phyloP scores from a whole-genome alignment of 2,329 filamentous ascomycete genomes.

The Ambrosiella beaveri region DNA sequence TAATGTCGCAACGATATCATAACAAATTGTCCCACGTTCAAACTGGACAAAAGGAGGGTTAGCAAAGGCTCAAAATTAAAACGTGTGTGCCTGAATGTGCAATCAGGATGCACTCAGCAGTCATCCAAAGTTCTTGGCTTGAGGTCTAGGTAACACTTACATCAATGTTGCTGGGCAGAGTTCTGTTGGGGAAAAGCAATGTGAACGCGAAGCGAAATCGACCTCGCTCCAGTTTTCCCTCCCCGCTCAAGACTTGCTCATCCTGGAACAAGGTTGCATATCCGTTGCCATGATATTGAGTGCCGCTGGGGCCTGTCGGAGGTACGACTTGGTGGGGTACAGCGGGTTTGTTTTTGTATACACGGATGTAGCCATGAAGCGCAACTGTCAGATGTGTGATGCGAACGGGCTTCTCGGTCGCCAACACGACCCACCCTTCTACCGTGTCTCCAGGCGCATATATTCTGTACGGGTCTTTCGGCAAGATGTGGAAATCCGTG shows the following conservation, averaged over 20 bases:
- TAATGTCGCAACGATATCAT: constrained; percentile 75
- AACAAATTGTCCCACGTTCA: constrained; percentile 82
- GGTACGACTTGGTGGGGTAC: constrained; percentile 27
- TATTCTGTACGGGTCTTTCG: constrained; percentile 60
- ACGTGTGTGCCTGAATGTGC: background rate
- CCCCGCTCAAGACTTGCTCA: constrained; percentile 62
- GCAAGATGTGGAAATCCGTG: constrained; percentile 61
- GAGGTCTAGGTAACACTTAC: constrained; percentile 34
- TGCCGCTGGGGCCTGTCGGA: constrained; percentile 4
- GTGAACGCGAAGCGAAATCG: constrained; percentile 69
- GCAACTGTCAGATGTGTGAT: constrained; percentile 67
- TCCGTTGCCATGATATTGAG: constrained; percentile 54
- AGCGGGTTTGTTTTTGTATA: constrained; percentile 52
- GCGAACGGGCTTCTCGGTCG: constrained; percentile 54
- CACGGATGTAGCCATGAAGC: constrained; percentile 62
- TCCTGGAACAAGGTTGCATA: constrained; percentile 71
- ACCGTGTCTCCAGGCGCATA: constrained; percentile 62
- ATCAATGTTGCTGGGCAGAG: constrained; percentile 81
- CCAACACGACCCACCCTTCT: constrained; percentile 53
- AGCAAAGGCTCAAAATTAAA: background rate
- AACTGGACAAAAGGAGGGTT: constrained; percentile 42
- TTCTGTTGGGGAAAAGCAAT: constrained; percentile 49
- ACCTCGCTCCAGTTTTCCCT: constrained; percentile 56
- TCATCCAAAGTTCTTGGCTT: no score
- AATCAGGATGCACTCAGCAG: background rate